A percentile compares a stretch with the other conserved stretches of the same genome.
These are phyloP conservation scores for Pilasporangium apinafurcum DNA, from an alignment of 352 stramenopile genomes.

Conservation along the genomic window DNA sequence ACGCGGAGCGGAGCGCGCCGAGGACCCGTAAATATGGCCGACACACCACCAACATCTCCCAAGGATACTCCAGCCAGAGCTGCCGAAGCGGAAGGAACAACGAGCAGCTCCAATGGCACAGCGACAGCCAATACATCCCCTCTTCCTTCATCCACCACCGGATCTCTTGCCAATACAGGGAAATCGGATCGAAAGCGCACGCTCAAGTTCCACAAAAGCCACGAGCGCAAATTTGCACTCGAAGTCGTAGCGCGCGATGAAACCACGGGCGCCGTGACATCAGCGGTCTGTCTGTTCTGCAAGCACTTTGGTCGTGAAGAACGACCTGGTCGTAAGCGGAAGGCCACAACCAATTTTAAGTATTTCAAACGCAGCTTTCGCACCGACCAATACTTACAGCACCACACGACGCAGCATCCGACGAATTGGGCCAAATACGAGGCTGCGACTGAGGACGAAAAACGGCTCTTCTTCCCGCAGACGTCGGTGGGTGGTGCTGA, in stretches of 20 bases:
- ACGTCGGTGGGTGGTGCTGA: no score
- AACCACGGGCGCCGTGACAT: constrained; percentile 27
- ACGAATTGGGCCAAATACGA: constrained; percentile 41
- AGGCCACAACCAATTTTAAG: constrained; percentile 54
- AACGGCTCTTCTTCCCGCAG: constrained; percentile 40
- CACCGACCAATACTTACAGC: constrained; percentile 69
- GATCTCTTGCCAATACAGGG: no score
- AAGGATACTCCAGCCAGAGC: no score
- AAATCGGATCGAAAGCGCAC: no score
- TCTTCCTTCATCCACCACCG: no score
- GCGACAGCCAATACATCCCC: no score
- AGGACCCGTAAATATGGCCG: no score
- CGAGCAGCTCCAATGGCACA: no score
- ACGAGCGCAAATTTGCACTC: constrained; percentile 52
- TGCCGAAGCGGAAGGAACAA: no score
- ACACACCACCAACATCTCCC: no score
- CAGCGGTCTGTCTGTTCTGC: constrained; percentile 58
- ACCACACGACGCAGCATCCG: constrained; percentile 51
- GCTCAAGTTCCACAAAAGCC: constrained; percentile 29
- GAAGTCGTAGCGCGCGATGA: constrained; percentile 38
- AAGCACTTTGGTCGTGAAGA: constrained; percentile 59
- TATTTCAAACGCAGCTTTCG: constrained; percentile 61
- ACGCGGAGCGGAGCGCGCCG: no score
- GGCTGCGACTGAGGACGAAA: constrained; percentile 27
- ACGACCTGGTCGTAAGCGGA: constrained; percentile 40